phyloP scores from a whole-genome alignment of 768 basidiomycete genomes.

The Suillus placidus region DNA sequence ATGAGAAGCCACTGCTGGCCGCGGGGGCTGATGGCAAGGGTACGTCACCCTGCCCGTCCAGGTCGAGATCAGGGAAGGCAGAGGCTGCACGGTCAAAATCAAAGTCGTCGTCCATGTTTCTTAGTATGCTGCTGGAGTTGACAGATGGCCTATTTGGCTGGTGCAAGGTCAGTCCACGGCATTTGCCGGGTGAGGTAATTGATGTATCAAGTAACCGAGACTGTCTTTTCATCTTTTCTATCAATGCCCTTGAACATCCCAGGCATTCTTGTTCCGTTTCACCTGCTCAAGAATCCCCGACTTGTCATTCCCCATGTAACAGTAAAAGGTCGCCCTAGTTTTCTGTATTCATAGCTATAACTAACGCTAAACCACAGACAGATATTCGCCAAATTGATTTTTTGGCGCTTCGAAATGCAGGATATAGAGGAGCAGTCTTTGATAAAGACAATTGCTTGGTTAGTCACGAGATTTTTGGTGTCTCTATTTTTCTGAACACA shows the following conservation, averaged over 20 bases:
- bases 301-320: slow-evolving; percentile 65
- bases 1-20: slow-evolving; percentile 55
- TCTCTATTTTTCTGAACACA: background rate
- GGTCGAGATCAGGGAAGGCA: slow-evolving; percentile 83
- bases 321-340: slow-evolving; percentile 58
- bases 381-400: slow-evolving; percentile 89
- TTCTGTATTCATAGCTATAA: slow-evolving; percentile 4
- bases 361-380: slow-evolving; percentile 46
- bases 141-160: background rate
- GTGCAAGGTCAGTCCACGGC: background rate
- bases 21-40: slow-evolving; percentile 40
- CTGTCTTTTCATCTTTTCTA: background rate
- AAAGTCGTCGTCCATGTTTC: slow-evolving; percentile 54
- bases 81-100: slow-evolving; percentile 83
- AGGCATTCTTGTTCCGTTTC: slow-evolving; percentile 69
- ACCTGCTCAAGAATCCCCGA: slow-evolving; percentile 68
- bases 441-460: slow-evolving; percentile 99
- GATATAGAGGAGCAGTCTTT: slow-evolving; percentile 89
- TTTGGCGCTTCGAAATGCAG: slow-evolving; percentile 64
- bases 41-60: slow-evolving; percentile 66
- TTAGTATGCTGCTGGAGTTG: background rate
- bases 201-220: background rate
- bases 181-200: background rate
- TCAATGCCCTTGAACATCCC: slow-evolving; percentile 76
- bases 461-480: slow-evolving; percentile 27